Base-by-base conservation (phyloP, 805 yeast genomes). In the Saccharomycopsis vini region DNA sequence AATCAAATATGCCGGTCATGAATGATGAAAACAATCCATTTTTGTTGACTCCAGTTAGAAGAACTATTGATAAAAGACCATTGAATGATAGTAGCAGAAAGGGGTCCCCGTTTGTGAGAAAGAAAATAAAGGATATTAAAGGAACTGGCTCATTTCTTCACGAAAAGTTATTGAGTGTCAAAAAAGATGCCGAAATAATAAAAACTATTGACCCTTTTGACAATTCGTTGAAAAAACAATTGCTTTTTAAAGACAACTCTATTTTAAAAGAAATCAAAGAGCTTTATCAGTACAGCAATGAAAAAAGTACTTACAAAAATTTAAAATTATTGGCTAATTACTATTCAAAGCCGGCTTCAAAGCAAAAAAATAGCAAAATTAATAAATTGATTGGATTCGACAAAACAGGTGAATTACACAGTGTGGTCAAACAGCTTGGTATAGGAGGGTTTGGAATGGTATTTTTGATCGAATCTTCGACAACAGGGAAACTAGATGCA, bases 401-500 rank as follows among this genome's bases (percentile, higher is more conserved):
- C 9, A 36, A 37, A 31, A 37, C 63, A 2, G 52, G 56, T 35
- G 65, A 61, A 40, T 47, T 60, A 7, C 60, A 59, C 56, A 54
- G 71, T 62, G 44, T 62, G 56, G 22, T 64, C 53, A 46, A 54
- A 44, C 51, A 58, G 52, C 36, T 88, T 10, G 95, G 95, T 0
- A 73, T 72, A 54, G 94, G 95, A n/a, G 92, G 89, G 0, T 80
- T 68, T 62, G 94, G 89, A 0, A 69, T 75, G 2, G 95, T 86
- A 0, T 86, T 77, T 56, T 62, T 86, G 19, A 79, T 83, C 1
- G 89, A 83, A 56, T 64, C 71, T 10, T 69, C 74, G 48, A 58
- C 61, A 6, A 22, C n/a, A 18, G 86, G 84, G 1, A 56, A 61
- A 1, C 54, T 72, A 28, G 71, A 68, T 40, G 95, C 95, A 0